A percentile compares a stretch with the other conserved stretches of the same genome.
Evolutionary conservation across 495 filamentous ascomycete species (phyloP).

Genomic region (Penicillium desertorum): DNA sequence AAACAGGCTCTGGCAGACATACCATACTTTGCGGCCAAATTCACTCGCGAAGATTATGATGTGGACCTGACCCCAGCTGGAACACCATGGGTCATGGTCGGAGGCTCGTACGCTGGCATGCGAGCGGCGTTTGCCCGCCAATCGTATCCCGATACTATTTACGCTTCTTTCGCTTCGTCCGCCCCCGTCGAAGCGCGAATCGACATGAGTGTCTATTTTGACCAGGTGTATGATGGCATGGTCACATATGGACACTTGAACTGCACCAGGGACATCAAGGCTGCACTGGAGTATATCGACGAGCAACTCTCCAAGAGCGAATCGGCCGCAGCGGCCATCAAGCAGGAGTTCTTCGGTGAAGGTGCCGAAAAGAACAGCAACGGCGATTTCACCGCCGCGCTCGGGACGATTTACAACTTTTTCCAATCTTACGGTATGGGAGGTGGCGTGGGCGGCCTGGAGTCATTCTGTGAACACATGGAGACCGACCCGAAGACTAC

Average conservation of each 20-base stretch:
- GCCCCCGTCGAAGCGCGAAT: slow-evolving; percentile 55
- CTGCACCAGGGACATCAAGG: slow-evolving; percentile 55
- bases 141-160: slow-evolving; percentile 58
- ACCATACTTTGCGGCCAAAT: slow-evolving; percentile 51
- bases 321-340: slow-evolving; percentile 42
- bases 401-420: slow-evolving; percentile 40
- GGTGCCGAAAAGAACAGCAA: slow-evolving; percentile 52
- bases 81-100: slow-evolving; percentile 60
- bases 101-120: slow-evolving; percentile 59
- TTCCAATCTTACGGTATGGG: slow-evolving; percentile 52
- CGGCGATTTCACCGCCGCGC: slow-evolving; percentile 47
- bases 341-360: slow-evolving; percentile 49
- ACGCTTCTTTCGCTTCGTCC: slow-evolving; percentile 54
- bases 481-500: slow-evolving; percentile 35
- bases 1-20: slow-evolving; percentile 55
- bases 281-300: slow-evolving; percentile 54
- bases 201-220: slow-evolving; percentile 58
- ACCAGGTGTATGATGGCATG: slow-evolving; percentile 56
- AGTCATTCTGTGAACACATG: slow-evolving; percentile 49
- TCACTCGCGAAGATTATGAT: slow-evolving; percentile 37
- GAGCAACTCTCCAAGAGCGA: slow-evolving; percentile 36
- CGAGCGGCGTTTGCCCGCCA: slow-evolving; percentile 55
- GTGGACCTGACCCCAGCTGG: slow-evolving; percentile 43
- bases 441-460: slow-evolving; percentile 41
- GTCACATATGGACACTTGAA: slow-evolving; percentile 49